phyloP scores from a whole-genome alignment of 352 stramenopile species.

The Globisporangium cylindrosporum region DNA sequence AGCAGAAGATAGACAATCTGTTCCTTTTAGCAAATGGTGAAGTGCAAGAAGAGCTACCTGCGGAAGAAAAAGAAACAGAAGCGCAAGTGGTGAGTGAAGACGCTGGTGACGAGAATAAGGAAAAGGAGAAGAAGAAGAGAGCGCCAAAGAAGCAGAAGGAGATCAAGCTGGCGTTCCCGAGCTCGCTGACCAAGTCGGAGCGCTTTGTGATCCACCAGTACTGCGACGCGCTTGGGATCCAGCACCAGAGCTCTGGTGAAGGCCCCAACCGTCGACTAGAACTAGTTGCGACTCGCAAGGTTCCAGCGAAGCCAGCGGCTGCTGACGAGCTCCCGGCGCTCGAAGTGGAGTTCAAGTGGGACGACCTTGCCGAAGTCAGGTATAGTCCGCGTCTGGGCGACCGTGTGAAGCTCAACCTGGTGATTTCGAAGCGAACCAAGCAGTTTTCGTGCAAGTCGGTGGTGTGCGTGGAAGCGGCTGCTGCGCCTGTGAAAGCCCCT shows the following conservation, averaged over 20 bases:
- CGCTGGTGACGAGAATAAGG: not conserved
- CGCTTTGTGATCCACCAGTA: conserved; percentile 62
- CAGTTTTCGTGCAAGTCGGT: conserved; percentile 57
- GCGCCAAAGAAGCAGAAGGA: conserved; percentile 25
- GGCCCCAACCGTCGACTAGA: conserved; percentile 36
- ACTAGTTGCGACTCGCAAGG: conserved; percentile 29
- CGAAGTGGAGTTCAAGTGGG: conserved; percentile 53
- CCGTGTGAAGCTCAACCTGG: conserved; percentile 57
- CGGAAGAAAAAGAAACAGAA: conserved; percentile 14
- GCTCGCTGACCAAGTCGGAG: conserved; percentile 59
- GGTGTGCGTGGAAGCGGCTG: conserved; percentile 34
- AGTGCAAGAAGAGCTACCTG: conserved; percentile 15
- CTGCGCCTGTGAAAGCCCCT: conserved; percentile 9
- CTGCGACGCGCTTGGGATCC: conserved; percentile 54
- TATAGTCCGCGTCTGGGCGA: conserved; percentile 68
- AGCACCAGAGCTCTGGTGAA: conserved; percentile 49
- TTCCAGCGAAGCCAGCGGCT: conserved; percentile 16
- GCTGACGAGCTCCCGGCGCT: conserved; percentile 21
- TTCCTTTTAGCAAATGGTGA: conserved; percentile 25
- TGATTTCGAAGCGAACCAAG: conserved; percentile 63
- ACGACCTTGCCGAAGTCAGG: conserved; percentile 61
- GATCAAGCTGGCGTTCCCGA: conserved; percentile 37
- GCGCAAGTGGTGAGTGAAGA: conserved; percentile 13
- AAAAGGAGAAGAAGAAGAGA: conserved; percentile 15
- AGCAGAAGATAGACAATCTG: conserved; percentile 49